These are phyloP conservation scores for Steccherinum ochraceum DNA, from an alignment of 768 basidiomycete genomes.

Conservation along the genomic window DNA sequence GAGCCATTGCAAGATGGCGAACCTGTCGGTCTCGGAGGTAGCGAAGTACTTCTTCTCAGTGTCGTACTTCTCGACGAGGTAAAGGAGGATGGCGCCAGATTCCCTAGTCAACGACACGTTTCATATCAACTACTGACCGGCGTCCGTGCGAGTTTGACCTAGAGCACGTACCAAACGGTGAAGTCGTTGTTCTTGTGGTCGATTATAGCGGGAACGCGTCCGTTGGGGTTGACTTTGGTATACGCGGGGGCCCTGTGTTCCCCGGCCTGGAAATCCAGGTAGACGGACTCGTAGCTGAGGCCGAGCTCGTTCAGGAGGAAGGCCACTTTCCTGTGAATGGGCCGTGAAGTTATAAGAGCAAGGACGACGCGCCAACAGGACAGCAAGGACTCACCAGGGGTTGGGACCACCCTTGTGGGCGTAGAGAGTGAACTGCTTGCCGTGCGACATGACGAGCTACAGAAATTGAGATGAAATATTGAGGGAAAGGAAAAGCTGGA, in stretches of 20 bases:
- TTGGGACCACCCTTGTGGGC: slow-evolving; percentile 15
- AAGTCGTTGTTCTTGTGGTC: no score
- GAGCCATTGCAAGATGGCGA: slow-evolving; percentile 27
- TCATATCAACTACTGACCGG: no score
- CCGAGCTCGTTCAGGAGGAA: slow-evolving; percentile 13
- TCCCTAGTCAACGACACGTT: no score
- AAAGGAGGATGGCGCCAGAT: slow-evolving; percentile 29
- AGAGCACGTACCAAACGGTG: slow-evolving; percentile 19
- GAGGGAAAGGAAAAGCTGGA: no score
- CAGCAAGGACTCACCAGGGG: slow-evolving; percentile 11
- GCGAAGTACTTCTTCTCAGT: no score
- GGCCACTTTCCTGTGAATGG: slow-evolving; percentile 9
- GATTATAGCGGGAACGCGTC: no score
- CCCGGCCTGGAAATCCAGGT: slow-evolving; percentile 10
- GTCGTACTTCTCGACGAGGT: slow-evolving; percentile 35
- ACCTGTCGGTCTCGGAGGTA: no score
- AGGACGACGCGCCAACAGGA: background rate
- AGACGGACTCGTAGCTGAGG: slow-evolving; percentile 10
- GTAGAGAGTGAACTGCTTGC: slow-evolving; percentile 22
- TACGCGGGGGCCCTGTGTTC: slow-evolving; percentile 10
- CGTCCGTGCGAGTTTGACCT: slow-evolving; percentile 19
- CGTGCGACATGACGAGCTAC: slow-evolving; percentile 24
- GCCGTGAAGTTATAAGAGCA: background rate
- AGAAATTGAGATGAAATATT: no score
- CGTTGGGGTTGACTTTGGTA: no score